Percentiles rank a stretch among this genome's conserved stretches.
These are phyloP conservation scores for Hortaea sp. DNA, from an alignment of 2,329 filamentous ascomycete species.

Conservation along the genomic window DNA sequence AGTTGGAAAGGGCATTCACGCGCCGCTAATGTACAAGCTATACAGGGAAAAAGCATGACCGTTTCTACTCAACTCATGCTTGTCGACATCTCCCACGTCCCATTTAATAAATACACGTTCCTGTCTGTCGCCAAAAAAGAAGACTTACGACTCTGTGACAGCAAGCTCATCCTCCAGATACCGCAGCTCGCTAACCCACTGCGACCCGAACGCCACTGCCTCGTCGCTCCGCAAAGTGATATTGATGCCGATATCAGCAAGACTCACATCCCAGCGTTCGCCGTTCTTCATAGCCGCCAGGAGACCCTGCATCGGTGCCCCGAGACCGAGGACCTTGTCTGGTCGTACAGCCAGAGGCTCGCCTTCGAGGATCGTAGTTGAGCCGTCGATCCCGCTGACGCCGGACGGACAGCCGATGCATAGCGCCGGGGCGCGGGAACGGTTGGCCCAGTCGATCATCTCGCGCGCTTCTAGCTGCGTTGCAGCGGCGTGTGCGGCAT, in stretches of 20 bases:
- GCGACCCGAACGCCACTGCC: slow-evolving; percentile 78
- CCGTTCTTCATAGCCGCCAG: slow-evolving; percentile 62
- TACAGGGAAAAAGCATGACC: too few relatives aligned
- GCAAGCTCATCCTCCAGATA: slow-evolving; percentile 10
- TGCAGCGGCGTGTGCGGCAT: slow-evolving; percentile 31
- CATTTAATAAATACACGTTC: too few relatives aligned
- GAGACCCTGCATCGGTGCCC: slow-evolving; percentile 76
- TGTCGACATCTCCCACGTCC: too few relatives aligned
- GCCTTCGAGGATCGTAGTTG: slow-evolving; percentile 57
- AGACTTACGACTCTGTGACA: too few relatives aligned
- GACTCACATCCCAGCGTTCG: slow-evolving; percentile 64
- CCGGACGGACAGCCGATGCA: slow-evolving; percentile 89
- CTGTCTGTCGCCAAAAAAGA: too few relatives aligned
- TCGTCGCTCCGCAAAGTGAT: slow-evolving; percentile 75
- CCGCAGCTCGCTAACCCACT: slow-evolving; percentile 60
- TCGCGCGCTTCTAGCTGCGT: slow-evolving; percentile 79
- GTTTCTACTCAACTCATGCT: too few relatives aligned
- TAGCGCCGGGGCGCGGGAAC: slow-evolving; percentile 70
- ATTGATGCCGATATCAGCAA: slow-evolving; percentile 80
- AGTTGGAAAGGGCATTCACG: too few relatives aligned
- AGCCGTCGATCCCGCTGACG: slow-evolving; percentile 68
- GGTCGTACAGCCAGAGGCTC: slow-evolving; percentile 70
- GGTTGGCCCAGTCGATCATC: slow-evolving; percentile 88
- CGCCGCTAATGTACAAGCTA: too few relatives aligned
- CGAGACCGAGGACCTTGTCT: slow-evolving; percentile 74